Conservation (phyloP, 495 filamentous ascomycete genomes). For the Poronia punctata region DNA sequence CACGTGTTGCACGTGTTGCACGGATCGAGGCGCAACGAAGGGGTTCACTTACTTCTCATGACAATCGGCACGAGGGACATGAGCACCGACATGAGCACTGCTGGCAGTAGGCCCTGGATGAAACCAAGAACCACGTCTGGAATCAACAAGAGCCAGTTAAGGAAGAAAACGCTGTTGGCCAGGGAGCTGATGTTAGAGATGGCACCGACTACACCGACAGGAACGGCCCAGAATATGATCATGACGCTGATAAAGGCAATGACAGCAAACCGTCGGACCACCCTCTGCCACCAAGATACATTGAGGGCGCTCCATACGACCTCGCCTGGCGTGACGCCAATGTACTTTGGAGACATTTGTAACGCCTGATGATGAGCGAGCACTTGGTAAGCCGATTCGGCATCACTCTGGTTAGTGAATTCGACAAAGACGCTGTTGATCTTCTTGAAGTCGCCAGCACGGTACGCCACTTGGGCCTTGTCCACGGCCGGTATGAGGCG, state of each 20-base stretch:
- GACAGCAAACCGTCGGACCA: slow-evolving; percentile 64
- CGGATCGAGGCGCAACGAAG: too few relatives aligned
- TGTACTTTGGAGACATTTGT: slow-evolving; percentile 88
- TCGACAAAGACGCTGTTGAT: slow-evolving; percentile 83
- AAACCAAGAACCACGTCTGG: slow-evolving; percentile 68
- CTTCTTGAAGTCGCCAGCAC: slow-evolving; percentile 57
- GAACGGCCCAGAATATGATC: slow-evolving; percentile 95
- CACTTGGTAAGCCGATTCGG: slow-evolving; percentile 79
- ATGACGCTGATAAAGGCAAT: slow-evolving; percentile 64
- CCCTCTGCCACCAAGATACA: slow-evolving; percentile 81
- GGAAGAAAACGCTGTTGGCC: slow-evolving; percentile 52
- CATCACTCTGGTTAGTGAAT: slow-evolving; percentile 72
- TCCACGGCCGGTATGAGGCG: slow-evolving; percentile 75
- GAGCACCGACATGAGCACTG: slow-evolving; percentile 71
- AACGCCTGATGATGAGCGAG: slow-evolving; percentile 83
- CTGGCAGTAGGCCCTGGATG: slow-evolving; percentile 77
- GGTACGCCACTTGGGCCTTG: slow-evolving; percentile 65
- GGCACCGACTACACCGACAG: slow-evolving; percentile 74
- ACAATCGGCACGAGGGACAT: slow-evolving; percentile 87
- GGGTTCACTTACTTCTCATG: slow-evolving; percentile 52
- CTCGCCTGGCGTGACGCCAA: slow-evolving; percentile 77
- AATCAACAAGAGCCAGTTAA: slow-evolving; percentile 67
- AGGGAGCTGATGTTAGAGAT: slow-evolving; percentile 81
- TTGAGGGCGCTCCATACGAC: slow-evolving; percentile 83
- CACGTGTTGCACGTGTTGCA: background rate